A percentile compares a stretch with the other conserved stretches of the same genome.
These are phyloP conservation scores for Maudiozyma humilis DNA, from an alignment of 1,139 yeast species.

Conservation along the genomic window DNA sequence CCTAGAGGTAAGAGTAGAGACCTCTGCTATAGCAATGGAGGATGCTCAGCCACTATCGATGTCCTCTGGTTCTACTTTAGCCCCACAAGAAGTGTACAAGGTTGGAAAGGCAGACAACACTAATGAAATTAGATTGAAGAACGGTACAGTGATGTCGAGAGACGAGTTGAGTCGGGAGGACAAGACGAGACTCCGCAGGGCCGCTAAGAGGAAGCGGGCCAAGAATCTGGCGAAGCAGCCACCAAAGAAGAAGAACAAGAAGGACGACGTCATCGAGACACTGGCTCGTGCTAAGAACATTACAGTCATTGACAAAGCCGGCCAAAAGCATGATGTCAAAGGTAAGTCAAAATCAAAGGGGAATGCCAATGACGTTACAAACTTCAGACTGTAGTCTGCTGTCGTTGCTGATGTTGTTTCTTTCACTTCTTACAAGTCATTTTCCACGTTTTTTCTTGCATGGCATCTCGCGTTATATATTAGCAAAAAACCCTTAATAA, in stretches of 20 bases:
- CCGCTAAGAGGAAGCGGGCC: constrained; percentile 72
- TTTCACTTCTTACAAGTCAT: too few species aligned
- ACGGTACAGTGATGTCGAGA: constrained; percentile 77
- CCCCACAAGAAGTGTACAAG: constrained; percentile 92
- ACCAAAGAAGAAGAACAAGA: constrained; percentile 45
- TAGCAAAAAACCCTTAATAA: neutral
- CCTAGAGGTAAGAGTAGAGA: constrained; percentile 70
- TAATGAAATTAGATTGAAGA: constrained; percentile 63
- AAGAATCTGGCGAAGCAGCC: constrained; percentile 39
- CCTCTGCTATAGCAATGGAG: constrained; percentile 82
- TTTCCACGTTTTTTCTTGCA: too few species aligned
- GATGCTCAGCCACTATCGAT: constrained; percentile 91
- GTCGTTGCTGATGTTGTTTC: too few species aligned
- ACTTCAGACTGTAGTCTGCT: constrained; percentile 25
- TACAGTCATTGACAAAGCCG: constrained; percentile 70
- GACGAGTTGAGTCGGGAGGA: constrained; percentile 82
- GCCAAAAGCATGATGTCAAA: constrained; percentile 63
- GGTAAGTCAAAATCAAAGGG: constrained; percentile 53
- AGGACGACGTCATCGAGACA: constrained; percentile 61
- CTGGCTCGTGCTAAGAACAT: constrained; percentile 68
- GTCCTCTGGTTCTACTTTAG: constrained; percentile 67
- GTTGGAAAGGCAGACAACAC: constrained; percentile 42
- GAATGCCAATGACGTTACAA: constrained; percentile 19
- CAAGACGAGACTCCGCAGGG: constrained; percentile 78
- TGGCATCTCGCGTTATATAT: neutral